phyloP scores from a whole-genome alignment of 106 monocot species.

The Dendrobium catenatum region DNA sequence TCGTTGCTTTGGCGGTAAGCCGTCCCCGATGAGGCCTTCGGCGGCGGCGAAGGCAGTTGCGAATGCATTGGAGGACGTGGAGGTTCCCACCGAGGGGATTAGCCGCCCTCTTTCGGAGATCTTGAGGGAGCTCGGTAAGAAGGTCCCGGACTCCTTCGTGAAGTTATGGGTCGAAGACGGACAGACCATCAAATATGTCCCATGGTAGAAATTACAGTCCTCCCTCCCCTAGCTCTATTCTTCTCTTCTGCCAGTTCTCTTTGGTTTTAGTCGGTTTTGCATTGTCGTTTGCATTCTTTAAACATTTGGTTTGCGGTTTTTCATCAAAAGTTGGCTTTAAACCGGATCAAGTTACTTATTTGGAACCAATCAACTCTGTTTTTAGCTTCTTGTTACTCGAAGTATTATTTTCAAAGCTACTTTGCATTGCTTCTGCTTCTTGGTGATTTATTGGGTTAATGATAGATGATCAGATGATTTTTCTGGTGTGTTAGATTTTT shows the following conservation, averaged over 20 bases:
- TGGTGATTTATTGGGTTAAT: neutral
- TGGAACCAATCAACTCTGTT: neutral
- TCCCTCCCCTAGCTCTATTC: neutral
- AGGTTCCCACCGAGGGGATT: constrained; percentile 41
- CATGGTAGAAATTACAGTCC: constrained; percentile 29
- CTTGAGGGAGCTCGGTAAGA: constrained; percentile 49
- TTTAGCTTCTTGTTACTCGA: neutral
- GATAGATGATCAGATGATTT: neutral
- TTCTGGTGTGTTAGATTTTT: neutral
- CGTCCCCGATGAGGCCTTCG: constrained; percentile 11
- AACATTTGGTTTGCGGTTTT: neutral
- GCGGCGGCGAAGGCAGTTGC: neutral
- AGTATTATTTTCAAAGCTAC: neutral
- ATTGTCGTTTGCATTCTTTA: neutral
- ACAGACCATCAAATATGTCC: constrained; percentile 42
- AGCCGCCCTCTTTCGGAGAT: constrained; percentile 52
- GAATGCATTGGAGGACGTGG: constrained; percentile 23
- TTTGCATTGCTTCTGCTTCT: too few species aligned
- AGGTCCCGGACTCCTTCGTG: constrained; percentile 57
- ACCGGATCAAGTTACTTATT: neutral
- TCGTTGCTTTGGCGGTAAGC: constrained; percentile 23
- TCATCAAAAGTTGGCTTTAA: neutral
- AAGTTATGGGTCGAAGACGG: constrained; percentile 36
- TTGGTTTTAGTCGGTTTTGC: neutral
- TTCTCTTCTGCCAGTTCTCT: neutral